These are phyloP conservation scores for Pulicaria dysenterica DNA, from an alignment of 129 eudicot genomes.

Conservation along the genomic window DNA sequence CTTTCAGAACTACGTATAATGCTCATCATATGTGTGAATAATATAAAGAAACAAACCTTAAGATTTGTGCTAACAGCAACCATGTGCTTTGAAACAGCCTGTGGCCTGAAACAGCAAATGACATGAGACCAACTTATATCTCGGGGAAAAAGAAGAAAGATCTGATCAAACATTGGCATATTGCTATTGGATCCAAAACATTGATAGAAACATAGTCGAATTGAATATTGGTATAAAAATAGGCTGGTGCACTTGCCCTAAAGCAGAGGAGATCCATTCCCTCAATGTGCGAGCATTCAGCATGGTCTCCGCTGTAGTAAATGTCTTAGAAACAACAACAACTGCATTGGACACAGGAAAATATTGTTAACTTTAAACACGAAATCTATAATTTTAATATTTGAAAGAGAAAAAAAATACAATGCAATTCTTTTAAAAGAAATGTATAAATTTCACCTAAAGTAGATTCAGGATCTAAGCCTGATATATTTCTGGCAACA, in stretches of 20 bases:
- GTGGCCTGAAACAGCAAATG: slow-evolving; percentile 54
- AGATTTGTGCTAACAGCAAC: slow-evolving; percentile 99
- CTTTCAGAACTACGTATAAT: not conserved
- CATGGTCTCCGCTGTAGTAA: slow-evolving; percentile 99
- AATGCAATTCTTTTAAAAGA: not conserved
- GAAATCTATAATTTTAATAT: not conserved
- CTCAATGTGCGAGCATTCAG: slow-evolving; percentile 91
- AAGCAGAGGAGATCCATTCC: slow-evolving; percentile 95
- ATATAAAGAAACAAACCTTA: slow-evolving; percentile 44
- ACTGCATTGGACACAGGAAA: slow-evolving; percentile 50
- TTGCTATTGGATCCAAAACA: slow-evolving; percentile 5
- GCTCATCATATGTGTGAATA: not conserved
- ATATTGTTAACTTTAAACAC: not conserved
- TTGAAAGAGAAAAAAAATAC: slow-evolving; percentile 12
- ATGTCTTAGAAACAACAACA: slow-evolving; percentile 97
- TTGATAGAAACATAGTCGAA: too few relatives aligned
- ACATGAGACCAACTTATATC: slow-evolving; percentile 4
- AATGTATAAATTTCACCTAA: slow-evolving; percentile 44
- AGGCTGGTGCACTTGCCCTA: slow-evolving; percentile 63
- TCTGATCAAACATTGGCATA: not conserved
- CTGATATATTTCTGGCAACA: slow-evolving; percentile 83
- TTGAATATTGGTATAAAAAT: not conserved
- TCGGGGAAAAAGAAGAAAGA: not conserved
- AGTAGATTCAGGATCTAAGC: slow-evolving; percentile 93
- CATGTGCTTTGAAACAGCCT: slow-evolving; percentile 98